phyloP scores from a whole-genome alignment of 169 alveolate species.

The Plasmodium billcollinsi region DNA sequence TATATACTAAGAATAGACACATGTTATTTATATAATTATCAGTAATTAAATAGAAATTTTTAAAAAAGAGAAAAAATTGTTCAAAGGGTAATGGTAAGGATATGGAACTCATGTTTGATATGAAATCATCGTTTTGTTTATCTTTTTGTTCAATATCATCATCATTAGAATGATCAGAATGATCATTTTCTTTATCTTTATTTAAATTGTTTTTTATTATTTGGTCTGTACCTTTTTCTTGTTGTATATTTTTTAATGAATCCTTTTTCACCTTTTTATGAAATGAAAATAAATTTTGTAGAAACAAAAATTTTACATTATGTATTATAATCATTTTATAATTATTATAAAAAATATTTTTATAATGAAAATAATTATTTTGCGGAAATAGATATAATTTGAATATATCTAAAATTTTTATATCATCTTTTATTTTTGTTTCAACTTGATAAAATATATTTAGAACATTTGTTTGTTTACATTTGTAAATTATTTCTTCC shows the following conservation, averaged over 20 bases:
- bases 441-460: conserved; percentile 9
- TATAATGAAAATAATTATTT: conserved; percentile 3
- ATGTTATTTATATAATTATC: conserved; percentile 27
- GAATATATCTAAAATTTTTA: conserved; percentile 36
- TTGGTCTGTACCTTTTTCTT: neutral
- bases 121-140: too few species aligned
- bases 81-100: conserved; percentile 10
- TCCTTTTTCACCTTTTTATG: neutral
- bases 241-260: neutral
- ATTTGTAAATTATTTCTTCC: conserved; percentile 1
- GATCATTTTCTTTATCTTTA: neutral
- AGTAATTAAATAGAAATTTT: conserved; percentile 29
- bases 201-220: neutral
- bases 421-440: neutral
- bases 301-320: conserved; percentile 18
- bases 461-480: neutral
- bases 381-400: conserved; percentile 14
- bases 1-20: conserved; percentile 29
- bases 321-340: conserved; percentile 22
- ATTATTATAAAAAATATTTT: conserved; percentile 40
- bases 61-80: conserved; percentile 29
- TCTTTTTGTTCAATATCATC: neutral
- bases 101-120: neutral
- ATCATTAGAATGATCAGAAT: too few species aligned
- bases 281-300: conserved; percentile 38